Conservation (phyloP, 257 asterid genomes). For the Leonotis leonurus region DNA sequence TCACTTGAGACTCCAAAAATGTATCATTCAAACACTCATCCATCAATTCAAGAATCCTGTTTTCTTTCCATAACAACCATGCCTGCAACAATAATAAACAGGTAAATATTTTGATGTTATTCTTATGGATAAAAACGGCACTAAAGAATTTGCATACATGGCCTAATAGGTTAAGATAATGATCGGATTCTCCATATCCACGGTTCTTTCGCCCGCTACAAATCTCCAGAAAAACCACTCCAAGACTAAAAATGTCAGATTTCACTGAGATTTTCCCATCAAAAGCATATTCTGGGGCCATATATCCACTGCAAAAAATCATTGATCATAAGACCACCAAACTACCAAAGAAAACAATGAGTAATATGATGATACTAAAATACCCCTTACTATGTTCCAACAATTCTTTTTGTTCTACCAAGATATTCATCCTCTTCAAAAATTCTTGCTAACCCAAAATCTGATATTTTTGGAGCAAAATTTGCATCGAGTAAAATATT, state of each 20-base stretch:
- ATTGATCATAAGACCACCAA: not conserved
- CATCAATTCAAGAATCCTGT: constrained; percentile 24
- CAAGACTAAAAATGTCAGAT: constrained; percentile 44
- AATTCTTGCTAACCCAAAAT: constrained; percentile 41
- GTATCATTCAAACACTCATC: constrained; percentile 22
- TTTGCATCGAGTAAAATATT: constrained; percentile 30
- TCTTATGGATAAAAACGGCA: not conserved
- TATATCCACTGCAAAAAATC: constrained; percentile 34
- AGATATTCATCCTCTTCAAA: constrained; percentile 17
- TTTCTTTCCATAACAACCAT: constrained; percentile 34
- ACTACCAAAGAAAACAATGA: not conserved
- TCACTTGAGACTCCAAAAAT: constrained; percentile 26
- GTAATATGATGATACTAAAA: not conserved
- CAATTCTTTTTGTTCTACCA: constrained; percentile 29
- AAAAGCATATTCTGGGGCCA: too few relatives aligned
- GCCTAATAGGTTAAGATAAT: constrained; percentile 30
- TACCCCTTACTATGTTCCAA: constrained; percentile 37
- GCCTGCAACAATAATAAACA: constrained; percentile 19
- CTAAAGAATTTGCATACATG: constrained; percentile 14
- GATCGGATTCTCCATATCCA: constrained; percentile 13
- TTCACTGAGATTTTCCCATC: constrained; percentile 37
- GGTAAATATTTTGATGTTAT: not conserved
- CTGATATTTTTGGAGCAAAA: constrained; percentile 35
- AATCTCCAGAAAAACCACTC: constrained; percentile 41
- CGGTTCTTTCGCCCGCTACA: constrained; percentile 39